These are phyloP conservation scores for Talaromyces adpressus DNA, from an alignment of 495 filamentous ascomycete species.

Conservation along the genomic window DNA sequence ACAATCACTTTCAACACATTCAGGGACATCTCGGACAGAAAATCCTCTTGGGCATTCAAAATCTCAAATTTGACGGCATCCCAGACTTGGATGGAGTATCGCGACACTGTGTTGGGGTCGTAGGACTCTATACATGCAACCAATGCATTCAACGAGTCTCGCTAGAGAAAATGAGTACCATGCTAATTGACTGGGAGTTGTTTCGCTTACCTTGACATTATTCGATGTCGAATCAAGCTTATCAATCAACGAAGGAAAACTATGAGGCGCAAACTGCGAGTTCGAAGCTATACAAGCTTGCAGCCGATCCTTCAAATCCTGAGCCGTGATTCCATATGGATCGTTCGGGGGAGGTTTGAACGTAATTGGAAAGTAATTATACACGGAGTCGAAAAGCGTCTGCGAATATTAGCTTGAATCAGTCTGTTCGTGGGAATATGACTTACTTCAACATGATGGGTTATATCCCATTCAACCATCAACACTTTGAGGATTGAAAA, in stretches of 20 bases:
- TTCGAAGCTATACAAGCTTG: constrained; percentile 66
- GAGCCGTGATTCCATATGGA: constrained; percentile 66
- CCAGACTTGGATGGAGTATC: constrained; percentile 65
- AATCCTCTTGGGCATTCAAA: constrained; percentile 67
- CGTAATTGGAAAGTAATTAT: constrained; percentile 75
- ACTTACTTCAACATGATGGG: constrained; percentile 53
- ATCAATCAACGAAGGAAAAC: constrained; percentile 64
- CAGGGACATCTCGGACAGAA: constrained; percentile 57
- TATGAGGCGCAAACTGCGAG: constrained; percentile 57
- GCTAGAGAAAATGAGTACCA: constrained; percentile 37
- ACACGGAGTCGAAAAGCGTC: constrained; percentile 64
- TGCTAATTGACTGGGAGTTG: not conserved
- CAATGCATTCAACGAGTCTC: constrained; percentile 64
- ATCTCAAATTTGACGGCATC: constrained; percentile 71
- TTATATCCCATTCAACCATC: constrained; percentile 68
- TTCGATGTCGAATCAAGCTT: constrained; percentile 70
- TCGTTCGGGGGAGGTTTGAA: constrained; percentile 70
- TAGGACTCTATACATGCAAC: constrained; percentile 55
- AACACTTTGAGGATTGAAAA: constrained; percentile 68
- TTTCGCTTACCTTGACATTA: constrained; percentile 55
- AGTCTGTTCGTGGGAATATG: not conserved
- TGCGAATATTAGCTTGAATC: constrained; percentile 25
- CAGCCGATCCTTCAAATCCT: constrained; percentile 64
- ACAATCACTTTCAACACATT: constrained; percentile 48
- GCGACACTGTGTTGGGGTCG: constrained; percentile 53